Conservation (phyloP, 2,329 filamentous ascomycete species). For the Sporothrix protearum region DNA sequence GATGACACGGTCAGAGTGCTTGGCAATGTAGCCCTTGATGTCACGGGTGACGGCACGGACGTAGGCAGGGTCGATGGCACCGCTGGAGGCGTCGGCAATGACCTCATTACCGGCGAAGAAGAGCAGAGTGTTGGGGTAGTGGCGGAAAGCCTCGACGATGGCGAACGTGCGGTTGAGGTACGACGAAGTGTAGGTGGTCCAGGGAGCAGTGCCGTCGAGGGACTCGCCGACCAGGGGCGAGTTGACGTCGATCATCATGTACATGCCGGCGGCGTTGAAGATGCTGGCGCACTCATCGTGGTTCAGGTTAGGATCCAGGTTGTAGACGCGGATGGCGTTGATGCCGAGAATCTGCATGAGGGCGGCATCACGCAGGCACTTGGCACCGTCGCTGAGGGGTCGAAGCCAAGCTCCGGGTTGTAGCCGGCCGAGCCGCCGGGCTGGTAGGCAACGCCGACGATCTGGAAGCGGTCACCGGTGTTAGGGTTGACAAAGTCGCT, state of each 20-base stretch:
- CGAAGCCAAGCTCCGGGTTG: conserved; percentile 50
- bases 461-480: conserved; percentile 59
- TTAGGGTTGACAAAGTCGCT: conserved; percentile 58
- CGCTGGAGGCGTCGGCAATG: conserved; percentile 63
- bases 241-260: conserved; percentile 67
- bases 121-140: conserved; percentile 63
- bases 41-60: conserved; percentile 72
- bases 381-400: conserved; percentile 58
- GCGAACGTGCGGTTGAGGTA: conserved; percentile 66
- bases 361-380: conserved; percentile 62
- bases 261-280: conserved; percentile 66
- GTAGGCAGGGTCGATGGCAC: conserved; percentile 63
- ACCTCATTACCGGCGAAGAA: conserved; percentile 81
- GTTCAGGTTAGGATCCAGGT: conserved; percentile 62
- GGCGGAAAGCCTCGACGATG: conserved; percentile 63
- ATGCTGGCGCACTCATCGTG: conserved; percentile 65
- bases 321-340: conserved; percentile 68
- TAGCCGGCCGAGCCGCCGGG: conserved; percentile 63
- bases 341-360: conserved; percentile 62
- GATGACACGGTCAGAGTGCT: conserved; percentile 63
- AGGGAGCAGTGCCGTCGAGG: conserved; percentile 53
- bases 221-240: conserved; percentile 58
- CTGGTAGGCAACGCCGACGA: conserved; percentile 67
- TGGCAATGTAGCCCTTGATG: conserved; percentile 75
- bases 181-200: conserved; percentile 52